phyloP scores from a whole-genome alignment of 2,329 filamentous ascomycete genomes.

The Arthrocladium fulminans region DNA sequence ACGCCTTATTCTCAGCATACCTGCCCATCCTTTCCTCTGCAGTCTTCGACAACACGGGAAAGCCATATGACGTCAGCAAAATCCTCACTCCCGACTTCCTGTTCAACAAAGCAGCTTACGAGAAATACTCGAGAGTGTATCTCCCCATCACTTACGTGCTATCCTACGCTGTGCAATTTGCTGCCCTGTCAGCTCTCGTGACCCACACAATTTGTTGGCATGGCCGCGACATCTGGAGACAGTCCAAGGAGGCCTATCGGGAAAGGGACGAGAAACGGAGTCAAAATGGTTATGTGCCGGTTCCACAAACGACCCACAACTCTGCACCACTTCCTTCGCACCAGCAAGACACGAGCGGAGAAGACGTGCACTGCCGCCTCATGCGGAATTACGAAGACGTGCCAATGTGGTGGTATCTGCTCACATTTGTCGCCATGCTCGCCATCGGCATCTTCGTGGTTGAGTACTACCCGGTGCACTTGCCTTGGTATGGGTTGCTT shows the following conservation, averaged over 20 bases:
- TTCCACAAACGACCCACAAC: slow-evolving; percentile 29
- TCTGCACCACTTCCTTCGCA: slow-evolving; percentile 4
- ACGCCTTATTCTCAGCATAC: slow-evolving; percentile 70
- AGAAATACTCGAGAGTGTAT: slow-evolving; percentile 74
- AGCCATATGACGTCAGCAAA: slow-evolving; percentile 69
- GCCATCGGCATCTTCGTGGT: slow-evolving; percentile 74
- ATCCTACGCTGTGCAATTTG: slow-evolving; percentile 80
- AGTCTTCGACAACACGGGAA: slow-evolving; percentile 77
- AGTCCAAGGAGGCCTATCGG: slow-evolving; percentile 61
- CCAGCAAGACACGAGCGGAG: slow-evolving; percentile 33
- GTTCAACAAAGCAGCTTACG: slow-evolving; percentile 68
- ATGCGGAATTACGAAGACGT: slow-evolving; percentile 79
- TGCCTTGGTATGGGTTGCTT: slow-evolving; percentile 79
- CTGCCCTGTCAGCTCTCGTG: slow-evolving; percentile 66
- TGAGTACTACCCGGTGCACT: slow-evolving; percentile 71
- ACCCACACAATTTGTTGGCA: slow-evolving; percentile 81
- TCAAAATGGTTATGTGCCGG: slow-evolving; percentile 46
- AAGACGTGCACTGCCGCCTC: slow-evolving; percentile 75
- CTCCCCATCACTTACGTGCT: slow-evolving; percentile 79
- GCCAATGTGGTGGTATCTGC: slow-evolving; percentile 70
- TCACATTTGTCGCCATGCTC: slow-evolving; percentile 66
- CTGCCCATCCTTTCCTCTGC: slow-evolving; percentile 78
- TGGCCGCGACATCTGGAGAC: slow-evolving; percentile 68
- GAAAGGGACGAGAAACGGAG: slow-evolving; percentile 48
- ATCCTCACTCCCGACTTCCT: slow-evolving; percentile 70